These are phyloP conservation scores for Thielaviopsis musarum DNA, from an alignment of 2,329 filamentous ascomycete species.

Conservation along the genomic window DNA sequence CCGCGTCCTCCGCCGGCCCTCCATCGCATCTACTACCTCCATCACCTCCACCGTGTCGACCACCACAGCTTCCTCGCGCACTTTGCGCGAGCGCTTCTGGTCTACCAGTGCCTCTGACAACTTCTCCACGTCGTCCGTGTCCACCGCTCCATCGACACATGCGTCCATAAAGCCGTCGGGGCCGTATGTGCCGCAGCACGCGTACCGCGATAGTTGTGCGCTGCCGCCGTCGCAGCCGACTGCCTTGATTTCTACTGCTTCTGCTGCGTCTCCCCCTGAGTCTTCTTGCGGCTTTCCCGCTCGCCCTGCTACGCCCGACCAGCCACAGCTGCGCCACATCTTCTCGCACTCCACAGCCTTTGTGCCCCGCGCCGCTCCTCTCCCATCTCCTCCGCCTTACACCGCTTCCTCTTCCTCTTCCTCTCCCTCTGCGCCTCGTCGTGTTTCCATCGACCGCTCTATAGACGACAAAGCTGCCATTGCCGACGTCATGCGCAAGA, in stretches of 20 bases:
- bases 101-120: background rate
- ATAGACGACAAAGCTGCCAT: background rate
- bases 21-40: background rate
- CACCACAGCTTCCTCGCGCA: background rate
- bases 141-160: background rate
- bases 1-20: background rate
- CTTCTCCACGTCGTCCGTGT: background rate
- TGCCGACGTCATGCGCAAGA: background rate
- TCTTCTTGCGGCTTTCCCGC: background rate
- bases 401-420: background rate
- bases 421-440: too few relatives aligned
- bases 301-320: background rate
- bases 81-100: constrained; percentile 7
- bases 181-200: background rate
- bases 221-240: background rate
- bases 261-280: background rate
- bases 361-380: background rate
- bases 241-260: background rate
- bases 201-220: background rate
- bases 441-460: background rate
- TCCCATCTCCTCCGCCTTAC: too few relatives aligned
- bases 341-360: background rate
- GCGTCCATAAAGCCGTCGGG: background rate
- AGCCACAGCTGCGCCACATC: background rate
- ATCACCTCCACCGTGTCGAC: background rate